Evolutionary conservation across 2,329 filamentous ascomycete species (phyloP), one percentile per base, ranked within the genome.

Genomic region (Bretziella fagacearum): DNA sequence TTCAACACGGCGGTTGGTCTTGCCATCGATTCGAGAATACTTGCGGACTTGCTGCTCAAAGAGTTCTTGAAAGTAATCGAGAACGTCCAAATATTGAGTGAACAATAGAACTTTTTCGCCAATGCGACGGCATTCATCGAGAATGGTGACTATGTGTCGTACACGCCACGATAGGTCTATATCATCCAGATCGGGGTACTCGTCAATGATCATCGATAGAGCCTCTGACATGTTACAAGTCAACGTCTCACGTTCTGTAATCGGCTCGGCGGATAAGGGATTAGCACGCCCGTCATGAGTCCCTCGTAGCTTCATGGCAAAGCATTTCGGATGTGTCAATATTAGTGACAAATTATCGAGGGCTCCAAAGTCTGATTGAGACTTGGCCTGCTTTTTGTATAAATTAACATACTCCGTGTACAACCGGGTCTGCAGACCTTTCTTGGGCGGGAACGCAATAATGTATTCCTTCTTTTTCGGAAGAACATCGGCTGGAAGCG

Each of bases 51-150:
- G 66, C 17, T 55, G 55, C 4, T 58, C 60, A 32, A 85, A 69
- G 17, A 81, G 59, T 0, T 62, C 54, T 44, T 77, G 69, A 1
- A 94, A 65, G 54, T 79, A 89, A 54, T 86, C 57, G 4, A 95
- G 64, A 0, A 81, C 81, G 0, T 65, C 63, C 8, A 85, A 65
- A 11, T 77, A 81, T 46, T 85, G 80, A 0, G 81, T 83, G 56
- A 95, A 95, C 0, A 94, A 64, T 1, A 95, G 67, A 1, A 86
- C 72, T 56, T 86, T 86, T 59, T 95, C 87, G 0, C 69, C 68
- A 0, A 67, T 61, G 1, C 58, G 57, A 32, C 69, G 71, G 5
- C 79, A 79, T 52, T 79, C 69, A 18, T 79, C 65, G 0, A 94
- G 60, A 43, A 95, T 89, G 5, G 27, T 26, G 39, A 69, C 62